These are phyloP conservation scores for Phaseolus coccineus DNA, from an alignment of 331 rosid genomes.

Conservation along the genomic window DNA sequence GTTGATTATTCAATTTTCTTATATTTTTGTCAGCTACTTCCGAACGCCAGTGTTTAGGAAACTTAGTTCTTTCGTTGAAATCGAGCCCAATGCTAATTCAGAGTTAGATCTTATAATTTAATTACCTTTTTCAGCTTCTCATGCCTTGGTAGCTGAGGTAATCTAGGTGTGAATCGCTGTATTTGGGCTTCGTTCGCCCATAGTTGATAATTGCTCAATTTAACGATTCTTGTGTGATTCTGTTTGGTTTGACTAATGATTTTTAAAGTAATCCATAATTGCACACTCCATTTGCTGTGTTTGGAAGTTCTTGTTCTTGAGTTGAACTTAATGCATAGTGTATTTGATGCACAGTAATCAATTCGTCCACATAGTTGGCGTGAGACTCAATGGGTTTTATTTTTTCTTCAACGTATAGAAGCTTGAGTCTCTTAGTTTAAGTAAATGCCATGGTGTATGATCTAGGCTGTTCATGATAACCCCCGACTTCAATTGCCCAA, in stretches of 20 bases:
- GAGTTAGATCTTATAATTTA: constrained; percentile 52
- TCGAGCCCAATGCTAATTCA: constrained; percentile 45
- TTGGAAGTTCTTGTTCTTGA: constrained; percentile 40
- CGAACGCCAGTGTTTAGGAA: constrained; percentile 11
- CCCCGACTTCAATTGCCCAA: background rate
- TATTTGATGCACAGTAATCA: constrained; percentile 32
- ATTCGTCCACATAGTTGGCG: constrained; percentile 2
- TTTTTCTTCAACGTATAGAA: constrained; percentile 14
- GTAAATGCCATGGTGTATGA: constrained; percentile 4
- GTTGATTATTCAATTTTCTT: constrained; percentile 29
- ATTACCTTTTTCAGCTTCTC: constrained; percentile 38
- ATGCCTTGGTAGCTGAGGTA: constrained; percentile 43
- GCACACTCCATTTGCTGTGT: constrained; percentile 27
- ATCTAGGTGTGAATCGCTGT: constrained; percentile 27
- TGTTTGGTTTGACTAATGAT: constrained; percentile 34
- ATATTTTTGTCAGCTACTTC: constrained; percentile 33
- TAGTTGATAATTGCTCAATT: constrained; percentile 39
- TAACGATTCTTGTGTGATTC: constrained; percentile 16
- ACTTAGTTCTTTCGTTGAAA: background rate
- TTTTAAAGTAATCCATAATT: background rate
- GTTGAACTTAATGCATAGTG: constrained; percentile 39
- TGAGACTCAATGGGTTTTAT: constrained; percentile 44
- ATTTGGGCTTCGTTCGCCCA: constrained; percentile 11
- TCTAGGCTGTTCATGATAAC: constrained; percentile 22
- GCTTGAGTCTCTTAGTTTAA: constrained; percentile 11